Evolutionary conservation across 2,329 filamentous ascomycete species (phyloP), one percentile per base, ranked within the genome.

Genomic region (Tolypocladium amazonense): DNA sequence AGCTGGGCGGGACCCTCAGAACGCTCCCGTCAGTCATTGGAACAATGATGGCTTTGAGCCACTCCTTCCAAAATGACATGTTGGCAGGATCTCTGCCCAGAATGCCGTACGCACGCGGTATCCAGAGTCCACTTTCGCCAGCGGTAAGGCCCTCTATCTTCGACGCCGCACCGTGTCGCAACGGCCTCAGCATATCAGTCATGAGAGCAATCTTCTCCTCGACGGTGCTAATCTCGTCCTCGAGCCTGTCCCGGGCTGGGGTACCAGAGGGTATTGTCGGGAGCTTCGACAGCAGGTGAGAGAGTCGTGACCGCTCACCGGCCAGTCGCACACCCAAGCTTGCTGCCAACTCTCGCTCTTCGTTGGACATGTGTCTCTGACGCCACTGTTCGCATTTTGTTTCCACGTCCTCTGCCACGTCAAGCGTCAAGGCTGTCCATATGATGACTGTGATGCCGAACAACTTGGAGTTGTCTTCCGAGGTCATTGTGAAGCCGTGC

Each of bases 401-500:
- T 73, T 95, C 90, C 30, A 95, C 82, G 61, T 92, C 89, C 59
- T 92, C 90, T 1, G 94, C 92, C 7, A 93, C 87, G 60, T 88
- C 85, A 14, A 86, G 80, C 62, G 90, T 90, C 59, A 99, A 75
- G 0, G 94, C 92, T 59, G 92, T 90, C 94, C 94, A 99, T 50
- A 97, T 83, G 59, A 92, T 95, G 59, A 97, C 82, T 63, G 89
- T 92, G 61, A 97, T 90, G 39, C 92, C 93, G 70, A 97, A 93
- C 25, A 97, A 80, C 72, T 94, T 96, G 59, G 90, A 89, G 67
- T 91, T 93, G 70, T 97, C 92, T 59, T 90, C 89, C 27, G 88
- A 89, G 2, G 94, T 99, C 94, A 99, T 97, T 63, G 91, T 92
- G 70, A 99, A 99, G 56, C 94, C 94, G 75, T 99, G 94, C 94